Base-by-base conservation (phyloP, 805 yeast species). In the Suhomyces canberraensis region DNA sequence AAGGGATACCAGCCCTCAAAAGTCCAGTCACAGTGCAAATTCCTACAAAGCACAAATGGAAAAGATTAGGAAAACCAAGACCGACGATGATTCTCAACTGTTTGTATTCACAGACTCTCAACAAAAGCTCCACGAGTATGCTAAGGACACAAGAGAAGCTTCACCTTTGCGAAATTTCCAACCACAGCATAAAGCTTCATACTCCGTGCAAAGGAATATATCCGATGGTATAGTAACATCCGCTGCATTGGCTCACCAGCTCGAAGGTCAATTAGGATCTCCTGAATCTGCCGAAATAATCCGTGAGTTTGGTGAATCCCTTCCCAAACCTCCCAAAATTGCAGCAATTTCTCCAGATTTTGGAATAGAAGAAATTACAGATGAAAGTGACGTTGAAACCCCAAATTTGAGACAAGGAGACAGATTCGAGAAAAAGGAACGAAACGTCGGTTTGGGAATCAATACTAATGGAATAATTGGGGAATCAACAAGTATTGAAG, bases 351-450 rank as follows among this genome's bases (percentile, higher is more conserved):
- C 54, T n/a, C 59, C 56, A 0, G 65, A 60, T 35, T 60, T 56
- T 43, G 69, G 67, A 2, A 64, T 63, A 19, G 69, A 63, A 40
- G 69, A 63, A 44, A 58, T 60, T 8, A 52, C 50, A 1, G 64
- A 58, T 32, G 60, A 57, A 11, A 45, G 51, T 25, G 49, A 47
- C 14, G 44, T 36, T 4, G 60, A 57, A 34, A 14, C 33, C 5
- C 31, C 31, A 6, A 8, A 24, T n/a, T 5, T 8, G 11, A 24
- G 14, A n/a, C 26, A n/a, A n/a, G 14, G 26, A 5, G 11, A 8
- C 14, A 30, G 39, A 31, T 9, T 17, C 4, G 15, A 18, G 13
- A 22, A 29, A 16, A 29, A 24, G n/a, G 5, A 16, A 4, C 13
- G 24, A 4, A 29, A 19, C 19, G 36, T 31, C 26, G 42, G 40